phyloP scores from a whole-genome alignment of 768 basidiomycete genomes.

The Serendipita vermifera region DNA sequence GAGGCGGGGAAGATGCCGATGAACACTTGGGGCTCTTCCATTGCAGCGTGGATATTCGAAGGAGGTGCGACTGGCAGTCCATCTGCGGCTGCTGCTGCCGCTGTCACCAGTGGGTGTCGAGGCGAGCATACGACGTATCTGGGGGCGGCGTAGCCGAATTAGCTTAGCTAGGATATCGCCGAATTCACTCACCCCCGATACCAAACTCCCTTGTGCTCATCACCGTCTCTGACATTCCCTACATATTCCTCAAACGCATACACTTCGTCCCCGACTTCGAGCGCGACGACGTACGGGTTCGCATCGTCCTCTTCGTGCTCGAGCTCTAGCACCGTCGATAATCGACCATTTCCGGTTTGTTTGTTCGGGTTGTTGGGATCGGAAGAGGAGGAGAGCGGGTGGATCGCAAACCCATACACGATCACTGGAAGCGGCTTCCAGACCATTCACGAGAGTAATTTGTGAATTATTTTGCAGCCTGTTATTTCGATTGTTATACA shows the following conservation, averaged over 20 bases:
- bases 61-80: neutral
- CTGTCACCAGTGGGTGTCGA: constrained; percentile 55
- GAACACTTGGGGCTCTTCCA: constrained; percentile 41
- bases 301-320: constrained; percentile 49
- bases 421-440: constrained; percentile 60
- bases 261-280: constrained; percentile 93
- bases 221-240: constrained; percentile 39
- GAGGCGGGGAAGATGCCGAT: constrained; percentile 91
- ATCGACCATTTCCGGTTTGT: constrained; percentile 25
- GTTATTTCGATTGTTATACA: too few species aligned
- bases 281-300: constrained; percentile 45
- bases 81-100: constrained; percentile 30
- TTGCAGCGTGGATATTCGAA: neutral
- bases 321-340: constrained; percentile 47
- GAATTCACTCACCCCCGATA: constrained; percentile 74
- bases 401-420: constrained; percentile 84
- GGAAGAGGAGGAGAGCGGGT: constrained; percentile 65
- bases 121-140: constrained; percentile 83
- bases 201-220: constrained; percentile 74
- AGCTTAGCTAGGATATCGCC: neutral
- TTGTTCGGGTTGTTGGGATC: constrained; percentile 42
- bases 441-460: too few species aligned
- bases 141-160: neutral
- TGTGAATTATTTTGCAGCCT: too few species aligned
- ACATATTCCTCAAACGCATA: constrained; percentile 89